Base-by-base conservation (phyloP, 169 alveolate genomes). In the Hammondia hammondi region DNA sequence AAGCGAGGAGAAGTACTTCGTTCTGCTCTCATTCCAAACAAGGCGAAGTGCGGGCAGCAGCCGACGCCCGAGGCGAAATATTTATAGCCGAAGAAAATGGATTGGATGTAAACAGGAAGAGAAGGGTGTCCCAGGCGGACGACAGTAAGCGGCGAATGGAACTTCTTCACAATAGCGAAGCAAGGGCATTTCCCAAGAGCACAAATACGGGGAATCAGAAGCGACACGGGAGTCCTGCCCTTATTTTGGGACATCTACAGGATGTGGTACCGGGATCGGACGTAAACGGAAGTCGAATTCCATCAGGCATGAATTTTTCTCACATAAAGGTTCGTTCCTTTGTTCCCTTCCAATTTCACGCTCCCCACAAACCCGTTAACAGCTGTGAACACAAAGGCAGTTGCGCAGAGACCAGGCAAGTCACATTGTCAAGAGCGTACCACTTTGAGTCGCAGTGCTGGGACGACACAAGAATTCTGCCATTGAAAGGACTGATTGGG, bases 381-480 rank as follows among this genome's bases (percentile, higher is more conserved):
- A 10, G 1, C 39, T 2, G 39, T 19, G 87, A 77, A 24, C 24
- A 27, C 12, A 67, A 67, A 67, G 21, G 77, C 32, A 67, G 32
- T 29, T 21, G 77, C n/a, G 32, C 77, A 52, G 61, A 52, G 61
- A 52, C 10, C 77, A 27, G 24, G 35, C 12, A 67, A 29, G 77
- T 17, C 21, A 67, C 77, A 67, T 17, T 21, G 29, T 24, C 87
- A 17, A 17, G 48, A 77, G 24, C 2, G 56, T 37, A 52, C 19
- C 61, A 7, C 19, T 52, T 32, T 24, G 90, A 82, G 52, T 17
- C 43, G 29, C 61, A 82, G 71, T 3, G 85, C 94, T 91, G 91
- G 91, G 94, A 72, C 56, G 91, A 82, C 94, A 82, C 91, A 14
- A 39, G 84, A 17, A 39, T 48, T 19, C 88, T 91, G 48, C 94